phyloP scores from a whole-genome alignment of 495 filamentous ascomycete genomes.

The Aspergillus cavernicola region DNA sequence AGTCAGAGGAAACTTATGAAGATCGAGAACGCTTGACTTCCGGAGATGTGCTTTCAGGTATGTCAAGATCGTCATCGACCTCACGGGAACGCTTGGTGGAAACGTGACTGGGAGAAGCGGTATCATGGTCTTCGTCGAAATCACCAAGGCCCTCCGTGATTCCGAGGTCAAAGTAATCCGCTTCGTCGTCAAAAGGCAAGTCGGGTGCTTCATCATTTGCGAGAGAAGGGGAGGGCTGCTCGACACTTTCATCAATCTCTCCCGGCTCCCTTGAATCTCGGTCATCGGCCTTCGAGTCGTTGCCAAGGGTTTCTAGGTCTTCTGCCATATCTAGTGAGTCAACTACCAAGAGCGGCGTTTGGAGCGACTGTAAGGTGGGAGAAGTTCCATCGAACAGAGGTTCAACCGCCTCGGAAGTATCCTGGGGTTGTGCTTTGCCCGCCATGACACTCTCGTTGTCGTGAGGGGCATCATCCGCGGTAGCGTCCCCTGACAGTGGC shows the following conservation, averaged over 20 bases:
- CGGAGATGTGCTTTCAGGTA: conserved; percentile 23
- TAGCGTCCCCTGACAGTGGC: conserved; percentile 9
- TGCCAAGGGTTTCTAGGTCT: conserved; percentile 26
- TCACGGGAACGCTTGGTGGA: conserved; percentile 30
- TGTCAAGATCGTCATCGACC: conserved; percentile 28
- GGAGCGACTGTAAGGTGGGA: conserved; percentile 11
- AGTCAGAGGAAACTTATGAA: conserved; percentile 17
- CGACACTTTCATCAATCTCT: conserved; percentile 19
- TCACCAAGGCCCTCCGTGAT: conserved; percentile 8
- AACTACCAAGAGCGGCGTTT: conserved; percentile 24
- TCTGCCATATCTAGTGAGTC: conserved; percentile 32
- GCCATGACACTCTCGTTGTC: conserved; percentile 20
- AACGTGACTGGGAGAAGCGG: conserved; percentile 4
- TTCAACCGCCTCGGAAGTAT: conserved; percentile 19
- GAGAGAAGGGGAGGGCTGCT: conserved; percentile 12
- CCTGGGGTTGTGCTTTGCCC: conserved; percentile 13
- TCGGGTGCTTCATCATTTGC: conserved; percentile 41
- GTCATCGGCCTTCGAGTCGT: conserved; percentile 9
- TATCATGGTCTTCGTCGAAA: conserved; percentile 8
- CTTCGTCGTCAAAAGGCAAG: conserved; percentile 23
- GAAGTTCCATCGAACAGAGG: conserved; percentile 13
- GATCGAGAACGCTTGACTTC: conserved; percentile 31
- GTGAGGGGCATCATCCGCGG: conserved; percentile 14
- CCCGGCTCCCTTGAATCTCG: conserved; percentile 5
- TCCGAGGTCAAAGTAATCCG: conserved; percentile 23